Conservation (phyloP, 164 flowering plant genomes). For the Umbellularia californica region DNA sequence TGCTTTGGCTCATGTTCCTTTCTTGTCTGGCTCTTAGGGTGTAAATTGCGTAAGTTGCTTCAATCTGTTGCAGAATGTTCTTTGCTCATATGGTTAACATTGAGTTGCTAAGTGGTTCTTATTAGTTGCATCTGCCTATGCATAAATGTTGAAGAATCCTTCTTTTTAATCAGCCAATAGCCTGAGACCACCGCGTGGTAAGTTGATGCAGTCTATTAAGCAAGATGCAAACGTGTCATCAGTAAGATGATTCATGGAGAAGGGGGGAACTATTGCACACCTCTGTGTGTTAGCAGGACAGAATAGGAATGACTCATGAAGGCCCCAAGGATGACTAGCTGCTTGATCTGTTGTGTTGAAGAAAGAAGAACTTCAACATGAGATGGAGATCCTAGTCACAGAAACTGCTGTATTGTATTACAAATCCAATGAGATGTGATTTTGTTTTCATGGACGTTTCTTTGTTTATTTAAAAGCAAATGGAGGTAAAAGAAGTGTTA, state of each 20-base stretch:
- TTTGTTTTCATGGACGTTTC: no score
- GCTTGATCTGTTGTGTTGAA: no score
- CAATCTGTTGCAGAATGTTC: background rate
- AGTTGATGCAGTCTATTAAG: background rate
- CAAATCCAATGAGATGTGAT: no score
- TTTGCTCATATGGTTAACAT: background rate
- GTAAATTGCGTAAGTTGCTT: background rate
- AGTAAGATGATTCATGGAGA: background rate
- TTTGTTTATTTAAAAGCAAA: no score
- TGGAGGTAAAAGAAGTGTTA: no score
- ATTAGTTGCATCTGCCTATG: background rate
- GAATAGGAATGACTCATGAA: no score
- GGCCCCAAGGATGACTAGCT: no score
- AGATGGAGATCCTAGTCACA: no score
- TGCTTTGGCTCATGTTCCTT: slow-evolving; percentile 43
- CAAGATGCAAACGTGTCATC: background rate
- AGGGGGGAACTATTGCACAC: background rate
- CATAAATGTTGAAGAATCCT: background rate
- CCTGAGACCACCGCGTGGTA: background rate
- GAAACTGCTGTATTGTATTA: no score
- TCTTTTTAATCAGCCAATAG: background rate
- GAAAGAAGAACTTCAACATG: no score
- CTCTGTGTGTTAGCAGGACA: no score
- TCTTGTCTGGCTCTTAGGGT: slow-evolving; percentile 10
- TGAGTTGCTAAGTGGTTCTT: background rate